Conservation (phyloP, 1,284 basidiomycete genomes). For the Tylopilus sp. region DNA sequence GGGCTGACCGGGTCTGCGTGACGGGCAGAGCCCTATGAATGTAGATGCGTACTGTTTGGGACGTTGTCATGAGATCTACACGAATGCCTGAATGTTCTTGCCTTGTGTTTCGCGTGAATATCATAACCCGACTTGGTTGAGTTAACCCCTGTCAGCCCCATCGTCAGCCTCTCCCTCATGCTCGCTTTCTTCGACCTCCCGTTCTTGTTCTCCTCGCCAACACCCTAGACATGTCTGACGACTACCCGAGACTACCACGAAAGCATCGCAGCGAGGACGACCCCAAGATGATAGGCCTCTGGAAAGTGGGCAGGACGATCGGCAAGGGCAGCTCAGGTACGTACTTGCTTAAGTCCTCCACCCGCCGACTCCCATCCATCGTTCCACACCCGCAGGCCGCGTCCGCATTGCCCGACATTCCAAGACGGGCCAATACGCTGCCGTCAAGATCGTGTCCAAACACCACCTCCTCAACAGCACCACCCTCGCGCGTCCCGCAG, state of each 20-base stretch:
- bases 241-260: constrained; percentile 33
- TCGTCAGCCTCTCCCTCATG: constrained; percentile 20
- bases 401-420: constrained; percentile 90
- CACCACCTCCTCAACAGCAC: constrained; percentile 65
- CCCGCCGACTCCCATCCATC: not conserved
- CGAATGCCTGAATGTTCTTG: constrained; percentile 10
- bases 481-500: constrained; percentile 53
- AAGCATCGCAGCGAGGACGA: constrained; percentile 40
- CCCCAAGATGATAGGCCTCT: constrained; percentile 83
- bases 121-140: constrained; percentile 7
- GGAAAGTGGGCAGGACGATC: constrained; percentile 92
- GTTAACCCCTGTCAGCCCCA: constrained; percentile 24
- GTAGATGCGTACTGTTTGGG: constrained; percentile 12
- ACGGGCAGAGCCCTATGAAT: not conserved
- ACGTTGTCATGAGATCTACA: constrained; percentile 21
- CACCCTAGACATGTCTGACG: constrained; percentile 25
- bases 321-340: constrained; percentile 88
- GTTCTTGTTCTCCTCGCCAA: not conserved
- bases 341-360: not conserved
- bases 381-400: constrained; percentile 55
- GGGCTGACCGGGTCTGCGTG: constrained; percentile 57
- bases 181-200: not conserved
- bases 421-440: constrained; percentile 86
- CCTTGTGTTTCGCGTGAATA: constrained; percentile 5
- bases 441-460: constrained; percentile 96